Conservation (phyloP, 371 early-diverging fungal genomes). For the Parasitella parasitica region DNA sequence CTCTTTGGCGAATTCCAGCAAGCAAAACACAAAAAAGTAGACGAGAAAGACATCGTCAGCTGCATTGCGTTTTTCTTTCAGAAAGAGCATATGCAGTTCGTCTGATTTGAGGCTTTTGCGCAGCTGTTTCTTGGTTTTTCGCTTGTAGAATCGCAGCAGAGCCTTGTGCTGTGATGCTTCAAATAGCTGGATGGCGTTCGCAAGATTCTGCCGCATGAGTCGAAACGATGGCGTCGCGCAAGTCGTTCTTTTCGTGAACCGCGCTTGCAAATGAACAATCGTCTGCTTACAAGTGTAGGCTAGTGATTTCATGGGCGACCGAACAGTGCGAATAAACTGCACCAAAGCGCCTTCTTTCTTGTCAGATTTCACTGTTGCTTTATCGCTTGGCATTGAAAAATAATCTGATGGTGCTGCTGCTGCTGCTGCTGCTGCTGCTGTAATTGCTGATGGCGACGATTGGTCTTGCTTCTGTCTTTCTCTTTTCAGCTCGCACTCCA, state of each 20-base stretch:
- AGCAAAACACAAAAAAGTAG: constrained; percentile 74
- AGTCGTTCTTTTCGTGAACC: constrained; percentile 28
- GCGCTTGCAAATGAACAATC: constrained; percentile 48
- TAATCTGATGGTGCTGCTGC: background rate
- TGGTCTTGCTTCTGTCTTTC: background rate
- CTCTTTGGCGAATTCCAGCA: constrained; percentile 73
- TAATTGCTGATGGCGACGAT: background rate
- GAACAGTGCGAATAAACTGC: constrained; percentile 50
- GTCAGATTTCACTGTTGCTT: background rate
- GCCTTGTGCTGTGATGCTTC: constrained; percentile 35
- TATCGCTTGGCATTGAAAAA: background rate
- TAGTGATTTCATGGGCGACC: constrained; percentile 58
- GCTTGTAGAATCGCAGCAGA: constrained; percentile 18
- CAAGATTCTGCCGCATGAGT: constrained; percentile 34
- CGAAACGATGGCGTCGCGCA: constrained; percentile 28
- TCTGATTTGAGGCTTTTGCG: background rate
- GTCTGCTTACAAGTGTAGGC: constrained; percentile 62
- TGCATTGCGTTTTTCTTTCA: constrained; percentile 25
- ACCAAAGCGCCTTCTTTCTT: constrained; percentile 33
- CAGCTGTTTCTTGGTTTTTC: constrained; percentile 2
- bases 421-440: background rate
- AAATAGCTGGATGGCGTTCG: constrained; percentile 30
- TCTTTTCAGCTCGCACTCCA: constrained; percentile 24
- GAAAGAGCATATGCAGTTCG: constrained; percentile 30
- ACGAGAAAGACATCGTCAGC: constrained; percentile 71